Base-by-base conservation (phyloP, 2,329 filamentous ascomycete genomes). In the Diaporthe capsici region DNA sequence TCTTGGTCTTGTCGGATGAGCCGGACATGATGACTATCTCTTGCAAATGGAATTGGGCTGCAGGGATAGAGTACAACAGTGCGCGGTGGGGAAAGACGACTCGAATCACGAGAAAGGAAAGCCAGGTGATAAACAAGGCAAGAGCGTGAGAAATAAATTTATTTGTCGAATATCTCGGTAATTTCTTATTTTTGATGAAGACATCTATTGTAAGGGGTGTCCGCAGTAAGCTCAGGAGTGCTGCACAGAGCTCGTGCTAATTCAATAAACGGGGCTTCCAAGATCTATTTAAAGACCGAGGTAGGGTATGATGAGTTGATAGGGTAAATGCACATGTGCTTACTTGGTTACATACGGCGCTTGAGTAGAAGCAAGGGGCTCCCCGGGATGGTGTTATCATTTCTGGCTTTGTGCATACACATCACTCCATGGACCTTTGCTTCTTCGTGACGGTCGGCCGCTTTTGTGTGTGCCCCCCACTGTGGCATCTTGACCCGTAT, bases 301-400 rank as follows among this genome's bases (percentile, higher is more conserved):
- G 53, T 57, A 34, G 53, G 25, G 55, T 58, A 58, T 34, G 28
- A 58, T 58, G 12, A 25, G 31, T 58, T 58, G 55, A 58, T 58
- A 58, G 55, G 53, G n/a, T 58, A 34, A 34, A 34, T 34, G 51
- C 51, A 37, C 34, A 8, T 37, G 15, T 55, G 55, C 55, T 58
- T 58, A 58, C 20, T 37, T 34, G 55, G 31, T 58, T 58, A 58
- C 55, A 58, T 58, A 22, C 15, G 31, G 28, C 28, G 28, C 55
- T 34, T 20, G 17, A 34, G 31, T 7, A 34, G 15, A 58, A 28
- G 9, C 31, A 31, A 34, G 55, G 31, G 8, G 13, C 55, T 22
- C 28, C 15, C 20, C n/a, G 28, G 17, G 12, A 22, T 58, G 55
- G 55, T 58, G 55, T 37, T 37, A 34, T 58, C 2, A 34, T 58